Evolutionary conservation across 192 early-diverging fungal genomes (phyloP).

Genomic region (Phycomyces nitens): DNA sequence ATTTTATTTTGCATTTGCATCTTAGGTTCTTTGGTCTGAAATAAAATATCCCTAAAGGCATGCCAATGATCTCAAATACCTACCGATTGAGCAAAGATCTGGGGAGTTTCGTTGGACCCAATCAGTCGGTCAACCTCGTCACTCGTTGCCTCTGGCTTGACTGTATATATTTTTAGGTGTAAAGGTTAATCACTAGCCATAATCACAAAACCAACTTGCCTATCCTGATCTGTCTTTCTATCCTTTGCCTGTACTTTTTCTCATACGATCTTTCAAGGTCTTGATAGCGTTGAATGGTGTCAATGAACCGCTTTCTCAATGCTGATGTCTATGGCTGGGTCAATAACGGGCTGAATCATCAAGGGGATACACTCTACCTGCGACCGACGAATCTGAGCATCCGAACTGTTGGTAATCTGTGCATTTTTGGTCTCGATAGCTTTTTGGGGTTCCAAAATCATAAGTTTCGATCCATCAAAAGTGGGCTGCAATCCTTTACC

Average conservation of each 20-base stretch:
- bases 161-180: slow-evolving; percentile 31
- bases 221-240: slow-evolving; percentile 79
- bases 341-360: too few species aligned
- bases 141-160: slow-evolving; percentile 72
- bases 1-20: not conserved
- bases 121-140: slow-evolving; percentile 73
- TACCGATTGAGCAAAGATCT: slow-evolving; percentile 81
- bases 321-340: slow-evolving; percentile 13
- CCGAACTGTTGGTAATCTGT: slow-evolving; percentile 9
- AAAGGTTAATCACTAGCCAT: too few species aligned
- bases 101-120: slow-evolving; percentile 61
- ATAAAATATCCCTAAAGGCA: not conserved
- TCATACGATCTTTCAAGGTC: slow-evolving; percentile 70
- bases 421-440: slow-evolving; percentile 13
- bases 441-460: not conserved
- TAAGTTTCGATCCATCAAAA: not conserved
- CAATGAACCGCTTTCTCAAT: slow-evolving; percentile 56
- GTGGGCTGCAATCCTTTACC: slow-evolving; percentile 8
- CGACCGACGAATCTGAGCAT: slow-evolving; percentile 17
- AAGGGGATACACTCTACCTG: slow-evolving; percentile 11
- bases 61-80: not conserved
- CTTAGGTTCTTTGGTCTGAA: not conserved
- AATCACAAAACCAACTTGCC: slow-evolving; percentile 39
- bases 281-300: slow-evolving; percentile 70
- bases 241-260: slow-evolving; percentile 72